A percentile compares a stretch with the other conserved stretches of the same genome.
Evolutionary conservation across 2,329 filamentous ascomycete genomes (phyloP).

Genomic region (Ascomycota sp.): DNA sequence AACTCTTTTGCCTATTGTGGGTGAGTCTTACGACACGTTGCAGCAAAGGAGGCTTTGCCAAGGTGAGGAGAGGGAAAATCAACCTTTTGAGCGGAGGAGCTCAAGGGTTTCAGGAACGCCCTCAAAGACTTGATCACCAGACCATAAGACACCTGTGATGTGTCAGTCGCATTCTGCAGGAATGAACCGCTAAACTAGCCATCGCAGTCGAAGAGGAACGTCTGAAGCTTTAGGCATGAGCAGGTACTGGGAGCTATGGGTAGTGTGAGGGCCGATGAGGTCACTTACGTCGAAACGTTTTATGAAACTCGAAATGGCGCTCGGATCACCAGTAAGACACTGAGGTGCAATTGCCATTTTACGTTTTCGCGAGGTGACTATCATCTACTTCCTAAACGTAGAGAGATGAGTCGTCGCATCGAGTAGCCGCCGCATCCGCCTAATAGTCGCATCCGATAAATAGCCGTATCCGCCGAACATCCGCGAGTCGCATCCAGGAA

Average conservation of each 20-base stretch:
- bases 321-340: conserved; percentile 57
- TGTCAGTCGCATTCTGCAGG: not conserved
- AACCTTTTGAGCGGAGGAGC: conserved; percentile 61
- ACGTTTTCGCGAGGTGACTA: too few species aligned
- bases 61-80: not conserved
- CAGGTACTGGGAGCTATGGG: too few species aligned
- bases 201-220: conserved; percentile 88
- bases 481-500: too few species aligned
- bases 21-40: conserved; percentile 1
- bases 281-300: conserved; percentile 71
- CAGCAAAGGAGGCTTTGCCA: not conserved
- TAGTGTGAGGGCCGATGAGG: too few species aligned
- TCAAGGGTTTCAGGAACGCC: conserved; percentile 68
- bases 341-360: conserved; percentile 19
- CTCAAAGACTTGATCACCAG: conserved; percentile 72
- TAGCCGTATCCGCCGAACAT: too few species aligned
- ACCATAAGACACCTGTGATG: conserved; percentile 70
- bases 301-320: conserved; percentile 61
- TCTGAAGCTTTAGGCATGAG: conserved; percentile 28
- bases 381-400: too few species aligned
- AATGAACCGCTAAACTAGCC: conserved; percentile 30
- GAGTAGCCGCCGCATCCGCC: too few species aligned
- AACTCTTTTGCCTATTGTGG: conserved; percentile 51
- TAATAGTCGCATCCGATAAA: too few species aligned
- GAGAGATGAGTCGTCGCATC: too few species aligned